A percentile compares a stretch with the other conserved stretches of the same genome.
These are phyloP conservation scores for Collybia nuda DNA, from an alignment of 768 basidiomycete genomes.

Conservation along the genomic window DNA sequence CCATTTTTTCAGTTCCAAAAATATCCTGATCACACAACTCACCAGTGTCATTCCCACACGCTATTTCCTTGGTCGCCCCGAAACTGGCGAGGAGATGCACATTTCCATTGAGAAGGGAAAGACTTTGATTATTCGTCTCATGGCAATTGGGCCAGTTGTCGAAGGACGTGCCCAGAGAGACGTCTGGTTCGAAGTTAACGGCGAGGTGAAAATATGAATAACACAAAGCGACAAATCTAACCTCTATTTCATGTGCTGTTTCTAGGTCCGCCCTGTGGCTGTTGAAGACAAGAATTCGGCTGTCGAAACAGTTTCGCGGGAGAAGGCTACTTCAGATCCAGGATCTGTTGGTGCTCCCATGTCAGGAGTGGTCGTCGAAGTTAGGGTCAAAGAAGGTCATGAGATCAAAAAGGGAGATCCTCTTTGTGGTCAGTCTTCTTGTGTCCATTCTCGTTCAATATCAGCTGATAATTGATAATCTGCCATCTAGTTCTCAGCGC, in stretches of 20 bases:
- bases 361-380: constrained; percentile 98
- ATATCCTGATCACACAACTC: constrained; percentile 13
- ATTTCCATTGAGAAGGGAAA: constrained; percentile 96
- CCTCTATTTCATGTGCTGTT: constrained; percentile 12
- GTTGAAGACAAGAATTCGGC: constrained; percentile 98
- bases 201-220: constrained; percentile 57
- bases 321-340: constrained; percentile 91
- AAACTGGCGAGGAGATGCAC: constrained; percentile 93
- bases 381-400: constrained; percentile 95
- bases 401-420: constrained; percentile 99
- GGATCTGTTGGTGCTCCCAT: constrained; percentile 98
- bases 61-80: constrained; percentile 93
- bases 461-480: constrained; percentile 19
- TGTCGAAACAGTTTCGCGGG: constrained; percentile 90
- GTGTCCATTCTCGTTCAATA: constrained; percentile 5
- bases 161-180: constrained; percentile 91
- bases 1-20: constrained; percentile 1
- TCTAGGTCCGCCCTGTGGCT: constrained; percentile 87
- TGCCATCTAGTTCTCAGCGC: constrained; percentile 76
- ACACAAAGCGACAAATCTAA: not conserved
- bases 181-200: constrained; percentile 98
- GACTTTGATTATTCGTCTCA: constrained; percentile 92
- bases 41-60: constrained; percentile 92
- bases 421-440: constrained; percentile 67
- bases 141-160: constrained; percentile 93